A percentile compares a stretch with the other conserved stretches of the same genome.
These are phyloP conservation scores for Cyberlindnera subsufficiens DNA, from an alignment of 805 yeast genomes.

Conservation along the genomic window DNA sequence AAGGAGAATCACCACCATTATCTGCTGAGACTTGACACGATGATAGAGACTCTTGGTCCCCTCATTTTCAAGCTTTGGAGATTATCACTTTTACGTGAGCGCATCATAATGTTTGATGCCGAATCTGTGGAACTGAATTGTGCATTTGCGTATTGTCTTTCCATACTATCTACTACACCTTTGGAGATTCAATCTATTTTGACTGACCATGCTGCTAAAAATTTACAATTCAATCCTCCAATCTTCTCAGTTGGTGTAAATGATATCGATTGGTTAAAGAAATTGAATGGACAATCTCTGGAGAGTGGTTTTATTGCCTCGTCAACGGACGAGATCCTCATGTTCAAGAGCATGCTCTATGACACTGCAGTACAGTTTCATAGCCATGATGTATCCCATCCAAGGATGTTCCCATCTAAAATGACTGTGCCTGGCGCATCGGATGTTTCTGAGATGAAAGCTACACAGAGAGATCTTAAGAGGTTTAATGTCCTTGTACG, in stretches of 20 bases:
- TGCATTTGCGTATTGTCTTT: slow-evolving; percentile 50
- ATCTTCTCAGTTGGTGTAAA: slow-evolving; percentile 59
- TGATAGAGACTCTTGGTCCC: slow-evolving; percentile 56
- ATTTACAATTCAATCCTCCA: slow-evolving; percentile 35
- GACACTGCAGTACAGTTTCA: slow-evolving; percentile 35
- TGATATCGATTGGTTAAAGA: slow-evolving; percentile 39
- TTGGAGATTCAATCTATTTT: slow-evolving; percentile 37
- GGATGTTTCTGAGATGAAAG: slow-evolving; percentile 10
- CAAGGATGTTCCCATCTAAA: slow-evolving; percentile 9
- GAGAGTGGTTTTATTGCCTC: slow-evolving; percentile 44
- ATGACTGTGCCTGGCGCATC: slow-evolving; percentile 7
- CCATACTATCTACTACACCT: slow-evolving; percentile 61
- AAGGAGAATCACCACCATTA: slow-evolving; percentile 31
- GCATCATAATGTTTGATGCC: slow-evolving; percentile 42
- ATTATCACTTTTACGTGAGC: slow-evolving; percentile 50
- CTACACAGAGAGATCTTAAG: slow-evolving; percentile 34
- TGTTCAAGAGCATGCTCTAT: slow-evolving; percentile 45
- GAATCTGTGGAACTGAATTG: slow-evolving; percentile 33
- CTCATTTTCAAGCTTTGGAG: slow-evolving; percentile 60
- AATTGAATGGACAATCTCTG: slow-evolving; percentile 2
- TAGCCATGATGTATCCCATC: not conserved
- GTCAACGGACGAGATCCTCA: slow-evolving; percentile 61
- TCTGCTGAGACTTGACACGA: slow-evolving; percentile 37
- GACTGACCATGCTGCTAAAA: slow-evolving; percentile 21
- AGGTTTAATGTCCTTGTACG: slow-evolving; percentile 26